Evolutionary conservation across 2,329 filamentous ascomycete species (phyloP), one percentile per base, ranked within the genome.

Genomic region (Calycina marina): DNA sequence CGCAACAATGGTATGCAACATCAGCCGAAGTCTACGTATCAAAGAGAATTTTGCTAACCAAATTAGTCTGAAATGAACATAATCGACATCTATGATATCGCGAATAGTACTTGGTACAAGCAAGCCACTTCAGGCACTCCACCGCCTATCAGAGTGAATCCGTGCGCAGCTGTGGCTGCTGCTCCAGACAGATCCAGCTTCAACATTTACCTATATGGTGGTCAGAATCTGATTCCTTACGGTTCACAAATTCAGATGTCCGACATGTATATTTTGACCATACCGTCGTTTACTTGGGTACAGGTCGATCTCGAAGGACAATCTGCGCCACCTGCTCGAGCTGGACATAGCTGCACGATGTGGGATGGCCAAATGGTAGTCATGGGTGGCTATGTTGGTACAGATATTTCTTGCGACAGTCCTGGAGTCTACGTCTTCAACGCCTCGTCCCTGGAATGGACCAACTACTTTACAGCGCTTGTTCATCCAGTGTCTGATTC

Each of bases 71-170:
- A 73, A 49, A 69, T 75, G 65, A 75, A 75, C 44, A 57, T 72
- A 6, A 69, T 86, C 24, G 77, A 86, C 42, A 70, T 88, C n/a
- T 84, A 77, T 51, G 78, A 85, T 42, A 77, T 84, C 39, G 74
- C 71, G 13, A 72, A 60, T 13, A 76, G 70, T 26, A 69, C 63
- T 4, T 84, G 79, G 79, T 82, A 79, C 49, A 76, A 78, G 46
- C 79, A 85, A 55, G 59, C 71, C 14, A 83, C 78, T 0, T 68
- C 65, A 1, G 78, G 78, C 2, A 55, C 60, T 2, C 65, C 63
- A 4, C 76, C 77, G 0, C 58, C 65, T 0, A 72, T 77, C 31
- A 67, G 78, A 13, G 77, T 83, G 14, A 80, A 83, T 47, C 74
- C 76, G 0, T 83, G 77, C 46, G 72, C 77, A 8, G 73, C 76